A percentile compares a stretch with the other conserved stretches of the same genome.
phyloP scores from a whole-genome alignment of 1,139 yeast species.

The Insectozyma bohioensis region DNA sequence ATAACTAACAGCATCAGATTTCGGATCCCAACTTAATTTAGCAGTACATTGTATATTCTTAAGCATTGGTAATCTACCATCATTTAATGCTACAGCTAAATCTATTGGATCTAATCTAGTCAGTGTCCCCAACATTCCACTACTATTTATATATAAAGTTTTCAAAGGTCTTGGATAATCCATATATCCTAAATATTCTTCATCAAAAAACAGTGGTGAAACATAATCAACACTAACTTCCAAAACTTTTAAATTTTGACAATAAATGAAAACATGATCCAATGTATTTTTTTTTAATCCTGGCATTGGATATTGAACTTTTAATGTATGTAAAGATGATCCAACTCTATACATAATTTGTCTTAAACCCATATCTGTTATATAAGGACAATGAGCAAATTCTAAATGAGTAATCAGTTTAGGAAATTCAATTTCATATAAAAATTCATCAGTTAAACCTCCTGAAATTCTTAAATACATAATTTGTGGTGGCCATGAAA shows the following conservation, averaged over 20 bases:
- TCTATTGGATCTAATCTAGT: constrained; percentile 85
- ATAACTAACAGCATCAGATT: constrained; percentile 59
- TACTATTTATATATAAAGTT: constrained; percentile 70
- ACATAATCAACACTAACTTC: constrained; percentile 82
- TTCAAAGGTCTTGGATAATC: constrained; percentile 55
- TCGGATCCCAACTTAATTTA: constrained; percentile 85
- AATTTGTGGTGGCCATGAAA: constrained; percentile 77
- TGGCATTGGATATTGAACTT: constrained; percentile 88
- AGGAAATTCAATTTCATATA: constrained; percentile 69
- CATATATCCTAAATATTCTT: constrained; percentile 47
- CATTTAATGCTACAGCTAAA: constrained; percentile 78
- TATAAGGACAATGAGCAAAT: constrained; percentile 83
- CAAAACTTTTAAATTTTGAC: constrained; percentile 66
- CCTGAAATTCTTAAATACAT: constrained; percentile 79
- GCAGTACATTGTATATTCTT: constrained; percentile 66
- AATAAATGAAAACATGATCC: constrained; percentile 69
- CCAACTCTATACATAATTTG: constrained; percentile 66
- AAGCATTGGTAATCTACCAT: constrained; percentile 69
- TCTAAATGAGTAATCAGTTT: constrained; percentile 66
- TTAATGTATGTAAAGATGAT: constrained; percentile 55
- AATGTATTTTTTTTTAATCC: constrained; percentile 65
- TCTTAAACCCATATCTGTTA: constrained; percentile 61
- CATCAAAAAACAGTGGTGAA: constrained; percentile 63
- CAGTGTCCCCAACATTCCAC: constrained; percentile 86
- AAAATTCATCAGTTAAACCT: constrained; percentile 80